Base-by-base conservation (phyloP, 2,329 filamentous ascomycete genomes). In the Aspergillus novofumigatus region DNA sequence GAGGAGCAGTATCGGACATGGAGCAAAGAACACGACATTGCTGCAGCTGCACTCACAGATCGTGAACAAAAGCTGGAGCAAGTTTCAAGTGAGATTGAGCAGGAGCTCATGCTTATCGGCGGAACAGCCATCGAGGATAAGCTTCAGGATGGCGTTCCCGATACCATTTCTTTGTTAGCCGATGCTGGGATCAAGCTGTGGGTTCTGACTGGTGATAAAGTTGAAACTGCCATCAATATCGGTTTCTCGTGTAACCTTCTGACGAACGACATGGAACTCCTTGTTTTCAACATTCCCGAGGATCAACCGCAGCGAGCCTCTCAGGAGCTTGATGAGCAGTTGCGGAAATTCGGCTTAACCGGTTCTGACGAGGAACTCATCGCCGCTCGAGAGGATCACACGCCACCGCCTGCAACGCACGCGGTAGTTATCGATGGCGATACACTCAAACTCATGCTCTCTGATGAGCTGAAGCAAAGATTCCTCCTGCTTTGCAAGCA, bases 201-300 rank as follows among this genome's bases (percentile, higher is more conserved):
- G 94, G 94, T 99, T 54, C 79, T 99, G 62, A 99, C 94, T 17
- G 94, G 95, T 62, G 94, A 99, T 81, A 99, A 97, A 76, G 93
- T 97, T 32, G 94, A 99, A 77, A 99, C 94, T 25, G 94, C 95
- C 57, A 99, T 99, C 85, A 99, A 99, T 77, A 99, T 99, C 70
- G 94, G 94, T 2, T 99, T 97, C 76, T 99, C 95, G 10, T 99
- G 95, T 80, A 99, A 99, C 67, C 82, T 99, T 32, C 84, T 99
- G 55, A 92, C 93, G 76, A 99, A 97, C 74, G 91, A 96, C 65
- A 97, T 99, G 94, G 94, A 99, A 65, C 80, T 99, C 60, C 90
- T 99, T 62, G 86, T 96, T 51, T 82, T 99, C 65, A 95, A 95
- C 70, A 83, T 94, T 29, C 84, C 90, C 1, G 91, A 96, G 62